A percentile compares a stretch with the other conserved stretches of the same genome.
phyloP scores from a whole-genome alignment of 2,329 filamentous ascomycete species.

The Corinectria fuckeliana region DNA sequence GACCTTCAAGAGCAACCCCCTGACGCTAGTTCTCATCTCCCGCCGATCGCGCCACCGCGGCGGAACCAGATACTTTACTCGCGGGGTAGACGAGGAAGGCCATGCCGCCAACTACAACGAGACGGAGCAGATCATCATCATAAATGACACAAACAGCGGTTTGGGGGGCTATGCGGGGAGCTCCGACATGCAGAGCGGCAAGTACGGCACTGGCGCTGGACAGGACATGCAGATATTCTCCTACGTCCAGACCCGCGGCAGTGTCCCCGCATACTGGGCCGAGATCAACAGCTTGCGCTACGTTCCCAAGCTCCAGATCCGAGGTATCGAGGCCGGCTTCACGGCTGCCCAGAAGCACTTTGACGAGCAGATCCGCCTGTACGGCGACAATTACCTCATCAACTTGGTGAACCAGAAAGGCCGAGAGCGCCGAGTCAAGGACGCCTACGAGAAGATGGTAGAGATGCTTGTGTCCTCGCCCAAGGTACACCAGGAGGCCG shows the following conservation, averaged over 20 bases:
- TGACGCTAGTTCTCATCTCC: conserved; percentile 89
- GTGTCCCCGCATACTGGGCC: conserved; percentile 94
- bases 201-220: conserved; percentile 62
- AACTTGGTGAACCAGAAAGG: conserved; percentile 98
- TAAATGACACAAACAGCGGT: conserved; percentile 81
- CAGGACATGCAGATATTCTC: conserved; percentile 88
- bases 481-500: conserved; percentile 68
- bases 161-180: conserved; percentile 82
- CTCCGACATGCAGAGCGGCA: conserved; percentile 76
- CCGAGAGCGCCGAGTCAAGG: conserved; percentile 86
- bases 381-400: conserved; percentile 96
- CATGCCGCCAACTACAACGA: conserved; percentile 99
- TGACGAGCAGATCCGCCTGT: conserved; percentile 88
- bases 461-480: conserved; percentile 75
- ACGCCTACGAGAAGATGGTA: conserved; percentile 91
- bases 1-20: conserved; percentile 79
- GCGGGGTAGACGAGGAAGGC: conserved; percentile 90
- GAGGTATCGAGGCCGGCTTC: conserved; percentile 80
- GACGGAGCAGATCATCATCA: conserved; percentile 88
- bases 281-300: conserved; percentile 95
- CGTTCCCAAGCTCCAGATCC: conserved; percentile 86
- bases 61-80: conserved; percentile 93
- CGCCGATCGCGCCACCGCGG: conserved; percentile 86
- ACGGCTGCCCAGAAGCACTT: conserved; percentile 87
- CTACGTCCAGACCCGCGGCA: conserved; percentile 95